These are phyloP conservation scores for Cryptococcus jaspeensis DNA, from an alignment of 1,284 basidiomycete genomes.

Conservation along the genomic window DNA sequence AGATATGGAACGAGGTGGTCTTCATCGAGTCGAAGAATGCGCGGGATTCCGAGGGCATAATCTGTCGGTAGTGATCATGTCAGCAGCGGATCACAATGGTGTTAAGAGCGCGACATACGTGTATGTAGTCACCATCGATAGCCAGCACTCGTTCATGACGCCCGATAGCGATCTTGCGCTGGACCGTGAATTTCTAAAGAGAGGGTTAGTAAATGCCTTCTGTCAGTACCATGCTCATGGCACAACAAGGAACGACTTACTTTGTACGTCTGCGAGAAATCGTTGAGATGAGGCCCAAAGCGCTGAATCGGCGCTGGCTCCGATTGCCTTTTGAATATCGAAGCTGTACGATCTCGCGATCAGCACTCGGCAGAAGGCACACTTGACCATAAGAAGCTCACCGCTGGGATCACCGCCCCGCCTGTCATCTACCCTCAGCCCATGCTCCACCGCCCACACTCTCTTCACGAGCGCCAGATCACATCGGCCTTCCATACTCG, in stretches of 20 bases:
- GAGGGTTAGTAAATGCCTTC: not conserved
- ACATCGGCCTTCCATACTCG: slow-evolving; percentile 80
- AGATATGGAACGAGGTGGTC: slow-evolving; percentile 89
- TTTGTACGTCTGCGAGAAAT: slow-evolving; percentile 69
- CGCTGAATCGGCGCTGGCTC: slow-evolving; percentile 61
- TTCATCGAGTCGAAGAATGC: slow-evolving; percentile 83
- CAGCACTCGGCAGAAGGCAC: not conserved
- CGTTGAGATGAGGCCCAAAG: slow-evolving; percentile 60
- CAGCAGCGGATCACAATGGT: not conserved
- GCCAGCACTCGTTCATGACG: slow-evolving; percentile 88
- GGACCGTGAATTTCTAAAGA: slow-evolving; percentile 81
- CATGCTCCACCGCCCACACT: slow-evolving; percentile 65
- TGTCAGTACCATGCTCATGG: not conserved
- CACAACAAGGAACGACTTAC: slow-evolving; percentile 50
- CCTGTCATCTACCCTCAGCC: slow-evolving; percentile 55
- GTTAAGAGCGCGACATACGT: slow-evolving; percentile 58
- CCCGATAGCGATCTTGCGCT: slow-evolving; percentile 88
- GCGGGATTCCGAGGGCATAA: slow-evolving; percentile 81
- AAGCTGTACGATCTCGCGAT: slow-evolving; percentile 58
- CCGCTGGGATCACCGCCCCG: slow-evolving; percentile 80
- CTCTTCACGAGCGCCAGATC: slow-evolving; percentile 81
- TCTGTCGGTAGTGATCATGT: slow-evolving; percentile 56
- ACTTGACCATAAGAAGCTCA: slow-evolving; percentile 44
- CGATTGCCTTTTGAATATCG: slow-evolving; percentile 82
- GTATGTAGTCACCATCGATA: slow-evolving; percentile 92